Evolutionary conservation across 331 rosid genomes (phyloP).

Genomic region (Erythrophleum ivorense): DNA sequence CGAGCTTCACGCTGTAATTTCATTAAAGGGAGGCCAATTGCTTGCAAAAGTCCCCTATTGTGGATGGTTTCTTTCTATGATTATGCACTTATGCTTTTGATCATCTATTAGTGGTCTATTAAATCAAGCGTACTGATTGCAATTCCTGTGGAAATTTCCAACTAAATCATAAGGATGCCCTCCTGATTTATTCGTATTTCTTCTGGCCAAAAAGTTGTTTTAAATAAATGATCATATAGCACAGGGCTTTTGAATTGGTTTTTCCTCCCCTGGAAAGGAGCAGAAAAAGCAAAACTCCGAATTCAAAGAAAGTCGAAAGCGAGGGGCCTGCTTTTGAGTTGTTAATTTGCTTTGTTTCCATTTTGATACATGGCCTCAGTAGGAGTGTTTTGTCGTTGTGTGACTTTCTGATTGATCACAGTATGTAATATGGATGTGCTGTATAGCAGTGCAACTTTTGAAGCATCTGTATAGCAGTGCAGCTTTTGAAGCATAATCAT

Average conservation of each 20-base stretch:
- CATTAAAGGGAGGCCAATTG: background rate
- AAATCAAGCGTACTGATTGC: background rate
- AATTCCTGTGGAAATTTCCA: background rate
- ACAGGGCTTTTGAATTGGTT: conserved; percentile 7
- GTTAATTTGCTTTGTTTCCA: conserved; percentile 32
- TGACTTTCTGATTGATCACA: conserved; percentile 36
- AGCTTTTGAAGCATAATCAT: background rate
- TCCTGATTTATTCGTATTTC: background rate
- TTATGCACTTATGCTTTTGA: background rate
- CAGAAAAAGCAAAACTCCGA: background rate
- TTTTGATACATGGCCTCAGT: conserved; percentile 37
- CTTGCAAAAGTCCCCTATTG: background rate
- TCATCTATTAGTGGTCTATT: background rate
- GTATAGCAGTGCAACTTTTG: conserved; percentile 3
- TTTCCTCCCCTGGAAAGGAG: conserved; percentile 15
- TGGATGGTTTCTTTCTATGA: background rate
- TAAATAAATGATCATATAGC: background rate
- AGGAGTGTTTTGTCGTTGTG: conserved; percentile 52
- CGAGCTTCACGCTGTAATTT: background rate
- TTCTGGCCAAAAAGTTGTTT: background rate
- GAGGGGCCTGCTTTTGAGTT: conserved; percentile 35
- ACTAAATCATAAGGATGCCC: background rate
- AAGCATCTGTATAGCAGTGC: background rate
- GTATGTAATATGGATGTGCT: background rate
- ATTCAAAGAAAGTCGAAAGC: conserved; percentile 6